Evolutionary conservation across 805 yeast species (phyloP), one percentile per base, ranked within the genome.

Genomic region (Saccharomyces cerevisiae): DNA sequence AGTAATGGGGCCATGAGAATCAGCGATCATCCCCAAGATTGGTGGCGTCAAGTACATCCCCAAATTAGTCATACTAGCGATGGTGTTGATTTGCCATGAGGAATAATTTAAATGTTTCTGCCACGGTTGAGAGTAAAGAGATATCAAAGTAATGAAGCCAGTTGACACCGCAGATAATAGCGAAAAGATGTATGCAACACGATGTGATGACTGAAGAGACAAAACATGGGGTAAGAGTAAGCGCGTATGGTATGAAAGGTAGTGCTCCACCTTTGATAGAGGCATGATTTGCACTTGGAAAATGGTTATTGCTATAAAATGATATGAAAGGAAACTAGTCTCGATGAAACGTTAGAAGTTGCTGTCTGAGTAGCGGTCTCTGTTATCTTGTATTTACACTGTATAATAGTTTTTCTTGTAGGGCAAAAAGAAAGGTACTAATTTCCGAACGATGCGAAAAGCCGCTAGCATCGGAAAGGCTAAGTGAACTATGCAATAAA

Each of bases 31-130:
- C 0, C 97, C 97, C 47, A 90, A 69, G 0, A 85, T 64, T 0
- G 98, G 97, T 6, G 92, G 80, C 9, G 92, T 83, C 51, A 89
- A 68, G 67, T 92, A 94, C 81, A 88, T 82, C 2, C 97, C 97
- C 55, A 87, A 67, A 29, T 87, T 84, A 41, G 88, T 83, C 26
- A 79, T 74, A 29, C 89, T 84, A 4, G 95, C 86, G 11, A 92
- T 82, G 53, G 82, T 69, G 70, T 92, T 94, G 67, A 82, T 76
- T 61, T 82, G 77, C 52, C 87, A 73, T 59, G 89, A 89, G 1
- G 83, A 70, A 62, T 86, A 83, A 2, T 81, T 78, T 49, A 86
- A 71, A n/a, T 73, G 67, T 11, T 71, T 65, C 55, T 82, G 83
- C 66, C 94, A 80, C 14, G 84, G 79, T 21, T 85, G 79, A 5